A percentile compares a stretch with the other conserved stretches of the same genome.
Evolutionary conservation across 768 basidiomycete genomes (phyloP).

Genomic region (Panaeolus cyanescens): DNA sequence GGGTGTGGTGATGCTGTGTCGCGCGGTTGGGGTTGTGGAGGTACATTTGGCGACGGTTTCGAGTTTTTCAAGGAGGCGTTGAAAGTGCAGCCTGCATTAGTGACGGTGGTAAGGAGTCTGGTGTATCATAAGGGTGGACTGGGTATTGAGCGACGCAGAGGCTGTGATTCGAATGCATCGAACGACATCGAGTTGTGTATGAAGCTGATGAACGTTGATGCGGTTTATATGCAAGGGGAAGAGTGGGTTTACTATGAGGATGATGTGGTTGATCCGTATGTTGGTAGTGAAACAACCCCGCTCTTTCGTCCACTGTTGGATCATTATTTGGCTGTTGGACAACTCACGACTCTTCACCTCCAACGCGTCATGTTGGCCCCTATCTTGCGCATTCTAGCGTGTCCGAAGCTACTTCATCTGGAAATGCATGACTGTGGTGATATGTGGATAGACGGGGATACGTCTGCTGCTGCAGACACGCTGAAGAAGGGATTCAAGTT

Average conservation of each 20-base stretch:
- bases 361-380: not conserved
- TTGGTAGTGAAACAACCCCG: not conserved
- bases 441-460: not conserved
- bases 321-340: not conserved
- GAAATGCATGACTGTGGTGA: not conserved
- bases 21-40: too few relatives aligned
- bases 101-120: not conserved
- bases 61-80: not conserved
- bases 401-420: not conserved
- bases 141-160: not conserved
- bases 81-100: not conserved
- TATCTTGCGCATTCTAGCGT: not conserved
- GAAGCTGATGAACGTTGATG: not conserved
- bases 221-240: not conserved
- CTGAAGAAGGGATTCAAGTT: not conserved
- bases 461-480: not conserved
- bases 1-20: too few relatives aligned
- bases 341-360: not conserved
- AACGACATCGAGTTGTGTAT: too few relatives aligned
- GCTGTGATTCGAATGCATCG: too few relatives aligned
- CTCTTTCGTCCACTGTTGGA: not conserved
- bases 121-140: not conserved
- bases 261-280: not conserved
- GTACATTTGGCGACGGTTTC: too few relatives aligned
- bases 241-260: not conserved